A percentile compares a stretch with the other conserved stretches of the same genome.
Conservation (phyloP, 2,329 filamentous ascomycete species). For the Fusarium illudens region DNA sequence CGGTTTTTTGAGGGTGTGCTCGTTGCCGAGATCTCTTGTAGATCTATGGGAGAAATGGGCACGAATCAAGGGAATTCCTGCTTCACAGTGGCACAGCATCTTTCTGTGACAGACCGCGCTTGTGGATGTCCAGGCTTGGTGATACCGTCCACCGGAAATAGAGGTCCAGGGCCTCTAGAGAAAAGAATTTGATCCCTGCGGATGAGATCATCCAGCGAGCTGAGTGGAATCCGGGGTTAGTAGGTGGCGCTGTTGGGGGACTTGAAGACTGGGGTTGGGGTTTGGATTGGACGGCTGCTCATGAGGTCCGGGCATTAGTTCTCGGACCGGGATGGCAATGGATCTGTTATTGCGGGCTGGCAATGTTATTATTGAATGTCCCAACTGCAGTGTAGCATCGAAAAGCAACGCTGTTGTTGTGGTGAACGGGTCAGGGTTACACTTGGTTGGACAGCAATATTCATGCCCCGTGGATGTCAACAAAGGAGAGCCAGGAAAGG, state of each 20-base stretch:
- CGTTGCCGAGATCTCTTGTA: not conserved
- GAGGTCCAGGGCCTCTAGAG: not conserved
- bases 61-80: not conserved
- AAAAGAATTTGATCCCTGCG: slow-evolving; percentile 6
- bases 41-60: not conserved
- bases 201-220: slow-evolving; percentile 17
- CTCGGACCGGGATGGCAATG: not conserved
- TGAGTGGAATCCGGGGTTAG: slow-evolving; percentile 25
- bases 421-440: slow-evolving; percentile 1
- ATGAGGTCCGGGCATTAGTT: not conserved
- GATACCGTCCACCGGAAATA: not conserved
- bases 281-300: not conserved
- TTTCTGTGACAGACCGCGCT: not conserved
- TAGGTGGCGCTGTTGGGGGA: slow-evolving; percentile 14
- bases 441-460: not conserved
- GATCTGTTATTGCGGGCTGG: not conserved
- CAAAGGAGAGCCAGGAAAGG: not conserved
- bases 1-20: not conserved
- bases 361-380: not conserved
- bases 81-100: not conserved
- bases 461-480: not conserved
- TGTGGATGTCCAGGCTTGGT: not conserved
- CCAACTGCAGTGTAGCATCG: not conserved
- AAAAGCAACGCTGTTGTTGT: slow-evolving; percentile 24
- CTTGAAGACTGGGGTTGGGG: not conserved